These are phyloP conservation scores for Apiotrichum gamsii DNA, from an alignment of 1,284 basidiomycete genomes.

Conservation along the genomic window DNA sequence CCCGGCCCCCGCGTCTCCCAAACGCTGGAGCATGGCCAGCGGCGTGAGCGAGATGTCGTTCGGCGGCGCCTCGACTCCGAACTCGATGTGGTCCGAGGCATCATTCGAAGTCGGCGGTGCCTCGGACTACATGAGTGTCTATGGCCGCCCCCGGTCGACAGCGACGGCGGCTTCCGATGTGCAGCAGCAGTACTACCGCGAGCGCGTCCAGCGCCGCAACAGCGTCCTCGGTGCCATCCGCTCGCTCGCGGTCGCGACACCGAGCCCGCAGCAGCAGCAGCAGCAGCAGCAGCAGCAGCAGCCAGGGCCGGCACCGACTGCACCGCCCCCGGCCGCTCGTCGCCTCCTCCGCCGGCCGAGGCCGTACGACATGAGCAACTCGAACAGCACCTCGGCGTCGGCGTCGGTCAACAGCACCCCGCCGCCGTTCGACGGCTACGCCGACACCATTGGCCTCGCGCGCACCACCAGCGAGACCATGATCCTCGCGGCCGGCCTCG, in stretches of 20 bases:
- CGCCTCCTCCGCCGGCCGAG: not conserved
- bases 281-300: not conserved
- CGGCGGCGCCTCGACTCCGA: not conserved
- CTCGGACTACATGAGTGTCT: conserved; percentile 11
- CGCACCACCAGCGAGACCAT: conserved; percentile 16
- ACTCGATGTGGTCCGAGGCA: conserved; percentile 4
- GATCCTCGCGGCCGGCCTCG: conserved; percentile 15
- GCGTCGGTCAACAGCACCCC: not conserved
- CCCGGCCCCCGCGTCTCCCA: not conserved
- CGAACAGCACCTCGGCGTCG: not conserved
- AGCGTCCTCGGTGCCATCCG: not conserved
- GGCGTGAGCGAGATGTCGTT: not conserved
- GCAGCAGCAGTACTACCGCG: too few relatives aligned
- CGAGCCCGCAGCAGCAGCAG: conserved; percentile 1
- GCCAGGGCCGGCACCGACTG: conserved; percentile 1
- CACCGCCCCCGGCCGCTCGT: conserved; percentile 1
- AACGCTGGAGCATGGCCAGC: not conserved
- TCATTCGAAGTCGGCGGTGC: conserved; percentile 15
- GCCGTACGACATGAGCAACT: not conserved
- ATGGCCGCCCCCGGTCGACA: conserved; percentile 6
- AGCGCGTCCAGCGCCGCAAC: not conserved
- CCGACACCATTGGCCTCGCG: not conserved
- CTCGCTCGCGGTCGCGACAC: not conserved
- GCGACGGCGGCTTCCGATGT: too few relatives aligned
- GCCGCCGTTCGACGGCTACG: not conserved